Evolutionary conservation across 2,329 filamentous ascomycete genomes (phyloP), one percentile per base, ranked within the genome.

Genomic region (Aureobasidium sp.): DNA sequence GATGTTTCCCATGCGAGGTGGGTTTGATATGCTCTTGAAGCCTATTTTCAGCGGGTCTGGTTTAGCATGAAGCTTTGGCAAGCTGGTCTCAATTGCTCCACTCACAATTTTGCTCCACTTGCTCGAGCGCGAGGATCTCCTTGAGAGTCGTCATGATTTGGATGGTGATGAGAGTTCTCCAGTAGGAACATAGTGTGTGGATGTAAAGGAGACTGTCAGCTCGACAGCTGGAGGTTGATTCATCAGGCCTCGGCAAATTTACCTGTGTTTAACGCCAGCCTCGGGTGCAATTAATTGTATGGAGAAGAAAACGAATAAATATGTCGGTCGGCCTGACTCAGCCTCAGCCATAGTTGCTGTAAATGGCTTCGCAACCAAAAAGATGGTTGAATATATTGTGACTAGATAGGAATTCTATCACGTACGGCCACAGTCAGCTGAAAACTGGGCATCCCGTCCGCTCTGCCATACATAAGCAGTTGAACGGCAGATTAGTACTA

Each of bases 1-100:
- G 4, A 67, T 61, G 44, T 76, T 75, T 35, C 73, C 74, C 70
- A 75, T 71, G 8, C 64, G 63, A 35, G 71, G 66, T 60, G 84
- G 74, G 24, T 67, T 67, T 5, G 12, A 37, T 6, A 27, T 29
- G 56, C 56, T 31, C 31, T 49, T 49, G 33, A 59, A 59, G 39
- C 44, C 44, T 56, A 24, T 12, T 5, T 5, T 4, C 17, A 33
- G 31, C 31, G 19, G 24, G 37, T 24, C 22, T 7, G 11, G 12
- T 11, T 49, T 7, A 49, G 47, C 27, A 19, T 49, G 17, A 19
- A 6, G 19, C 11, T n/a, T n/a, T 9, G 47, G 3, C 3, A 11
- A 19, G 3, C 31, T 5, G 33, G 22, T 12, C 11, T 11, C 31
- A 8, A n/a, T 31, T 24, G 4, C 17, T 24, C 5, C 2, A 44